phyloP scores from a whole-genome alignment of 2,329 filamentous ascomycete genomes.

The Nigrospora oryzae region DNA sequence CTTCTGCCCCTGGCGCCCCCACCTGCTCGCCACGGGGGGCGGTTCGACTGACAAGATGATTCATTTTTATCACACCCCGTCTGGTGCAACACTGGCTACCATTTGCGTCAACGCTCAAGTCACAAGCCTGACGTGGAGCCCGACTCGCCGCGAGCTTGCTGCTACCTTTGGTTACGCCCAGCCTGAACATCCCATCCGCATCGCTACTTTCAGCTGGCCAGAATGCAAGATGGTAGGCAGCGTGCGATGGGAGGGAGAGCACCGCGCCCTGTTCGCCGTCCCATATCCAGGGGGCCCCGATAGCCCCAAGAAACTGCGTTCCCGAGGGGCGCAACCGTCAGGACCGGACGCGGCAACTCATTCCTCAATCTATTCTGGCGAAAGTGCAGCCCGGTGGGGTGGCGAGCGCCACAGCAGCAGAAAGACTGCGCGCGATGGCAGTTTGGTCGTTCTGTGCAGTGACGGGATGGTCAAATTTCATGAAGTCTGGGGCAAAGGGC shows the following conservation, averaged over 20 bases:
- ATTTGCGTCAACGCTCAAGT: constrained; percentile 93
- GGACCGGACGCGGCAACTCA: too few relatives aligned
- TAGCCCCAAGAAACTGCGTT: too few relatives aligned
- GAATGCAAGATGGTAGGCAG: constrained; percentile 78
- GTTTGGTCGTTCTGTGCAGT: constrained; percentile 84
- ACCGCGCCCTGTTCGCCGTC: constrained; percentile 80
- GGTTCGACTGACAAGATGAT: constrained; percentile 93
- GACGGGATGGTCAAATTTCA: constrained; percentile 93
- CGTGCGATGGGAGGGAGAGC: constrained; percentile 74
- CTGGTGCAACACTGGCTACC: constrained; percentile 76
- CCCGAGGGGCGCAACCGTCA: too few relatives aligned
- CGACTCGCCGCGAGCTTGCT: constrained; percentile 74
- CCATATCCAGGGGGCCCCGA: constrained; percentile 56
- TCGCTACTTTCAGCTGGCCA: constrained; percentile 93
- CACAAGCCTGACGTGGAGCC: constrained; percentile 86
- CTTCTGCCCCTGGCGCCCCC: constrained; percentile 89
- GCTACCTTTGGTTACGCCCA: constrained; percentile 92
- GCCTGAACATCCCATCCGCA: constrained; percentile 79
- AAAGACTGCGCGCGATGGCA: constrained; percentile 51
- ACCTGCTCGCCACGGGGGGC: constrained; percentile 81
- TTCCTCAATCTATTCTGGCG: too few relatives aligned
- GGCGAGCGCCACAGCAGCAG: too few relatives aligned
- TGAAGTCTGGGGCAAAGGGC: constrained; percentile 71
- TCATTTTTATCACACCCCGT: constrained; percentile 85
- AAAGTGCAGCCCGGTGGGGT: too few relatives aligned